Evolutionary conservation across 257 asterid genomes (phyloP), one percentile per base, ranked within the genome.

Genomic region (Solanum sparsipilum): DNA sequence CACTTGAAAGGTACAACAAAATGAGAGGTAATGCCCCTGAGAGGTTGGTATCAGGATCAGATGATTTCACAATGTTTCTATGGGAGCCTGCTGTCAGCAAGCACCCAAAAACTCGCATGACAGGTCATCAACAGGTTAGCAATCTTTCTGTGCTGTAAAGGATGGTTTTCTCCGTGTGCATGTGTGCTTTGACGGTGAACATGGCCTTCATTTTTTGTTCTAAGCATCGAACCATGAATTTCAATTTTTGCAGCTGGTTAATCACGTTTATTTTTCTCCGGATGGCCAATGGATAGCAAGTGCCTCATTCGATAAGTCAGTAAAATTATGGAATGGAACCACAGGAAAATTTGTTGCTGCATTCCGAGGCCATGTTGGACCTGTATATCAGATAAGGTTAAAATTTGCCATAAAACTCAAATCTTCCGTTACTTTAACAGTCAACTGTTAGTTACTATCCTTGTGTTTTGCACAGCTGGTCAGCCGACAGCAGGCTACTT

Each of bases 261-360:
- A 97, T 90, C 99, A 97, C 91, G 98, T 95, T 82, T 96, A 94
- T 91, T 97, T 97, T 87, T 97, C 99, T 84, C 99, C 99, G 70
- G 98, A 97, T 89, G 99, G 99, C 84, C 95, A 90, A 88, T 96
- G 98, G 98, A 91, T 97, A 58, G 99, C 99, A 52, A 97, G 98
- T 89, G 99, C 99, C 88, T 96, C 99, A 73, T 97, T 97, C 87
- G 99, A 97, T 89, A 97, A 92, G 91, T 97, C 99, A 5, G 98
- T 97, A 78, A 96, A 97, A 90, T 91, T 95, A 85, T 97, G 99
- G 99, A 97, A 96, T 91, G 99, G 98, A 83, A 88, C 91, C 41
- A 97, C 96, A 3, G 99, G 98, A 70, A 94, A 95, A 56, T 96
- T 96, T 72, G 95, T 97, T 92, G 95, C 98, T 84, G 96, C 95